Evolutionary conservation across 108 stramenopile genomes (phyloP).

Genomic region (Cyclotella kingstonii): DNA sequence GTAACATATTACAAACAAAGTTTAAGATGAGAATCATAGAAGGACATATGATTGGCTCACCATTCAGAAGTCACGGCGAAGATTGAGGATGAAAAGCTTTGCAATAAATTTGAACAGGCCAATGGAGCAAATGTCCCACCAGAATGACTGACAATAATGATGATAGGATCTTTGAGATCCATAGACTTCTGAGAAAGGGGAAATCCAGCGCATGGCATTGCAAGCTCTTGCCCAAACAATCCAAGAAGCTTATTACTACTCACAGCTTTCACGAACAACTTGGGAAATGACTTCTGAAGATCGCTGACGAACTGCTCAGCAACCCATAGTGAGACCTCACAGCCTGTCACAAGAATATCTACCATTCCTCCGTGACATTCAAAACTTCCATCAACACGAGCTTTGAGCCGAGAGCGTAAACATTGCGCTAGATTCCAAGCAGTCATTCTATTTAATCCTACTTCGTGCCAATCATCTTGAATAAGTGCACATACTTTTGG

Average conservation of each 20-base stretch:
- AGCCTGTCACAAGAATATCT: slow-evolving; percentile 60
- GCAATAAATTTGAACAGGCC: slow-evolving; percentile 41
- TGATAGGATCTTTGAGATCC: slow-evolving; percentile 48
- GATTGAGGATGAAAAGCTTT: slow-evolving; percentile 47
- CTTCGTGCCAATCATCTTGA: slow-evolving; percentile 46
- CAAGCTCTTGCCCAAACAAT: slow-evolving; percentile 50
- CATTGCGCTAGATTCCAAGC: slow-evolving; percentile 53
- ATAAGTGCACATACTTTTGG: slow-evolving; percentile 32
- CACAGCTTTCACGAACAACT: slow-evolving; percentile 45
- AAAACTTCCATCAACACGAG: slow-evolving; percentile 30
- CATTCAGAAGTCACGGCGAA: slow-evolving; percentile 48
- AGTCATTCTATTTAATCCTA: slow-evolving; percentile 47
- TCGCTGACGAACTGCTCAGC: slow-evolving; percentile 63
- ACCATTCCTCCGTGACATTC: slow-evolving; percentile 27
- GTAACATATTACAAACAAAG: background rate
- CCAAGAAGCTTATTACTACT: slow-evolving; percentile 61
- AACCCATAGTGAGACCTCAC: slow-evolving; percentile 62
- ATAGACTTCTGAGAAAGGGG: slow-evolving; percentile 37
- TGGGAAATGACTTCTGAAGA: slow-evolving; percentile 50
- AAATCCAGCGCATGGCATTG: slow-evolving; percentile 46
- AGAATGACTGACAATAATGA: slow-evolving; percentile 49
- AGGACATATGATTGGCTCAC: background rate
- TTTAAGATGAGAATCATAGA: background rate
- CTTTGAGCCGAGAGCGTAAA: slow-evolving; percentile 36
- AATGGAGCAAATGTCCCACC: slow-evolving; percentile 51